These are phyloP conservation scores for Thinopyrum obtusiflorum DNA, from an alignment of 202 grass and related monocot species.

Conservation along the genomic window DNA sequence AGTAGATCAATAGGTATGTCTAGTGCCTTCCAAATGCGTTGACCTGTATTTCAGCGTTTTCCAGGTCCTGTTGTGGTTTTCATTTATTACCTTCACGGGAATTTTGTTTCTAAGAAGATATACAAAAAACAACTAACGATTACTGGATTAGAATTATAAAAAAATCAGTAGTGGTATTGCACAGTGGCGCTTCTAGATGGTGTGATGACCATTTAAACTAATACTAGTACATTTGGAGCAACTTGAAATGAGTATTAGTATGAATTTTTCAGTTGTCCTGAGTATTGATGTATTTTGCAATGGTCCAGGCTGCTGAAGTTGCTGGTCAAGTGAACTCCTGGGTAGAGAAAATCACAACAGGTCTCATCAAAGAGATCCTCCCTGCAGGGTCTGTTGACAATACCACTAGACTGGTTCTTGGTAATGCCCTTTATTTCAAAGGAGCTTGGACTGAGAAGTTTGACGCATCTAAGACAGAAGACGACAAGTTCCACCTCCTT, in stretches of 20 bases:
- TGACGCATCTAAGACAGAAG: constrained; percentile 58
- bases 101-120: not conserved
- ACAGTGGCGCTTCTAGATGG: not conserved
- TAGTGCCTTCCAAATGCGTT: not conserved
- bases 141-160: not conserved
- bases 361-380: constrained; percentile 74
- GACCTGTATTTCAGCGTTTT: not conserved
- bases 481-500: constrained; percentile 58
- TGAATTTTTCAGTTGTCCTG: constrained; percentile 3
- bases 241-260: not conserved
- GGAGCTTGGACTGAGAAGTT: constrained; percentile 86
- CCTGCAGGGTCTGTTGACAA: constrained; percentile 56
- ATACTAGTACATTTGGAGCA: not conserved
- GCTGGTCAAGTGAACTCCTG: constrained; percentile 71
- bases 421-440: constrained; percentile 87
- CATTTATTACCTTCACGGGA: not conserved
- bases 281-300: not conserved
- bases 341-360: constrained; percentile 56
- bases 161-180: not conserved
- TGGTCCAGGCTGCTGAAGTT: constrained; percentile 61
- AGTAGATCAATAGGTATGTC: not conserved
- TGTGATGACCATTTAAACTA: not conserved
- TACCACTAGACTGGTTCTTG: constrained; percentile 63
- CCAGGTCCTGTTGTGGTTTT: not conserved
- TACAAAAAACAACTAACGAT: not conserved